A percentile compares a stretch with the other conserved stretches of the same genome.
These are phyloP conservation scores for Echria macrotheca DNA, from an alignment of 495 filamentous ascomycete genomes.

Conservation along the genomic window DNA sequence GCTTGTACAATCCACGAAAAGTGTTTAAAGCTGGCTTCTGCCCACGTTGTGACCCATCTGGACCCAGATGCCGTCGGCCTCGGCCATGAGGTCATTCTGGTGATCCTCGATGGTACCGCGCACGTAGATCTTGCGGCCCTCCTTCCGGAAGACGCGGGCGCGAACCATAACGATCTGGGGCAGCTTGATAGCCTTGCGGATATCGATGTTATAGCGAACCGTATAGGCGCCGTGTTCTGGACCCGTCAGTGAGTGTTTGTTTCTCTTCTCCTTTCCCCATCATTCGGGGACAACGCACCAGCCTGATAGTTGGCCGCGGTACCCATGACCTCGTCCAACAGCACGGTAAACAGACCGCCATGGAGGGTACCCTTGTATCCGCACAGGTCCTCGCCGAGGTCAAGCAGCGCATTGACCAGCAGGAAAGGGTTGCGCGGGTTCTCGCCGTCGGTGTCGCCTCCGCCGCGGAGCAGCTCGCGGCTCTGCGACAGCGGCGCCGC, in stretches of 20 bases:
- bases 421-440: constrained; percentile 15
- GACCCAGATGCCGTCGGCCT: constrained; percentile 16
- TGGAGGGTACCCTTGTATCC: constrained; percentile 15
- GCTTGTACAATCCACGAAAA: too few relatives aligned
- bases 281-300: constrained; percentile 2
- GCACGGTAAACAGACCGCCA: constrained; percentile 16
- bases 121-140: constrained; percentile 18
- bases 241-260: background rate
- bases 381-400: constrained; percentile 21
- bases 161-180: constrained; percentile 17
- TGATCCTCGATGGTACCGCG: constrained; percentile 21
- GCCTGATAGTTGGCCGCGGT: constrained; percentile 18
- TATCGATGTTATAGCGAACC: constrained; percentile 16
- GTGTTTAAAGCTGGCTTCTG: constrained; percentile 13
- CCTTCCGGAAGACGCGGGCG: constrained; percentile 17
- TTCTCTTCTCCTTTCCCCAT: background rate
- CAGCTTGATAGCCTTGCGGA: constrained; percentile 13
- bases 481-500: constrained; percentile 12
- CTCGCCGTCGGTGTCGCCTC: constrained; percentile 17
- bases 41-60: constrained; percentile 8
- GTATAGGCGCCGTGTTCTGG: constrained; percentile 17
- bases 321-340: constrained; percentile 25
- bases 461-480: constrained; percentile 14
- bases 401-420: constrained; percentile 22
- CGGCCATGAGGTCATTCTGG: constrained; percentile 18